Evolutionary conservation across 306 rosid species (phyloP), one percentile per base, ranked within the genome.

Genomic region (Castanospermum australe): DNA sequence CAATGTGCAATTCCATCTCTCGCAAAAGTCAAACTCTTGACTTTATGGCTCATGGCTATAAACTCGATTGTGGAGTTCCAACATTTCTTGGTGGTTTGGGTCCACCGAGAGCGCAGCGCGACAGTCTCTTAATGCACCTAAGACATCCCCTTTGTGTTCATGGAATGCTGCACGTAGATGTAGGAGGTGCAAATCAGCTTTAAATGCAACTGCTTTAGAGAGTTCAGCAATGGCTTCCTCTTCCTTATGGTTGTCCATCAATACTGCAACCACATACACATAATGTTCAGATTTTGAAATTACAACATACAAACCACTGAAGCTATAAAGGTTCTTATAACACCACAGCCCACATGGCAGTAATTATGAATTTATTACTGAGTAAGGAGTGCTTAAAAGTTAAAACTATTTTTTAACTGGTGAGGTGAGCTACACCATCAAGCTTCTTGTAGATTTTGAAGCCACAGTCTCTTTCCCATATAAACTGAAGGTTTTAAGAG

Each of bases 141-240:
- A 48, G 10, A 88, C 94, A 42, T 94, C 93, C 21, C 90, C 93
- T 33, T 79, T 82, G 82, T 92, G 98, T 79, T 92, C 97, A 66
- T 89, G 98, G 88, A 94, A 94, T 33, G 96, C 97, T 6, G 98
- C 98, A 50, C 98, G 88, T 8, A 92, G 89, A 74, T 94, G 98
- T 63, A 94, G 88, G 86, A 94, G 97, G 85, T 94, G 97, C 79
- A 92, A 84, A 64, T 94, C 97, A 14, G 98, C 96, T 87, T 89
- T 94, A 84, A 94, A 94, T 79, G 96, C 90, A 30, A 94, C 92
- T 14, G 96, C 96, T 75, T 89, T 92, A 2, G 97, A 92, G 30
- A 94, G 90, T 87, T 92, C 97, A 0, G 88, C 96, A 61, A 94
- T 94, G 67, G 98, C 98, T 61, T 92, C 98, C n/a, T 78, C 85